phyloP scores from a whole-genome alignment of 2,329 filamentous ascomycete species.

The Botrytis porri region DNA sequence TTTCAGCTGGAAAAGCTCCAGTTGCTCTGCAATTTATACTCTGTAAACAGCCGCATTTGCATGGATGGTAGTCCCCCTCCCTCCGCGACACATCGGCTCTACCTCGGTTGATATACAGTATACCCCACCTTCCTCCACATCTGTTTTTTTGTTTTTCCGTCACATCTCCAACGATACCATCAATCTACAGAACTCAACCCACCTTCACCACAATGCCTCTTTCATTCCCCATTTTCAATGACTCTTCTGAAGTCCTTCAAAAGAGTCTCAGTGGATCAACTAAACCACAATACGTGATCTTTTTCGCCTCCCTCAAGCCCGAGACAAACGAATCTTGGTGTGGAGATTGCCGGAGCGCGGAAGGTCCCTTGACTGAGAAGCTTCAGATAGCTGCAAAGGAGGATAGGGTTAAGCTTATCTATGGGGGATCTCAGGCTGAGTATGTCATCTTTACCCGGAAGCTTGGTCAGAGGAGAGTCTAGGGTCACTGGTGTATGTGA shows the following conservation, averaged over 20 bases:
- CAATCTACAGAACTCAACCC: not conserved
- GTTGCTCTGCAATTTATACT: not conserved
- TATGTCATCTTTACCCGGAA: not conserved
- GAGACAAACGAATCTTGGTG: constrained; percentile 15
- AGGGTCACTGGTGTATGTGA: not conserved
- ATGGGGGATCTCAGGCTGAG: constrained; percentile 3
- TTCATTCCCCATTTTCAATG: not conserved
- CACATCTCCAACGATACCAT: not conserved
- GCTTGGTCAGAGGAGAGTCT: not conserved
- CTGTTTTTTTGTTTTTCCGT: not conserved
- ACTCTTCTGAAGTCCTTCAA: not conserved
- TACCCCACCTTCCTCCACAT: not conserved
- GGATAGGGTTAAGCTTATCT: constrained; percentile 7
- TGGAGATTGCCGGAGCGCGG: not conserved
- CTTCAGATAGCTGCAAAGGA: not conserved
- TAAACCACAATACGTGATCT: constrained; percentile 8
- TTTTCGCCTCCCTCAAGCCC: constrained; percentile 6
- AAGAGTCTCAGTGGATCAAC: not conserved
- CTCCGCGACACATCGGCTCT: not conserved
- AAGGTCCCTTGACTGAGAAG: not conserved
- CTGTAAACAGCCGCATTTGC: not conserved
- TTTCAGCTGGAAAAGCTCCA: not conserved
- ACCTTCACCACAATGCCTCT: not conserved
- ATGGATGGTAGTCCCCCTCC: too few relatives aligned
- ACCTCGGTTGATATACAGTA: not conserved